These are phyloP conservation scores for Cutaneotrichosporon spelunceum DNA, from an alignment of 1,284 basidiomycete species.

Conservation along the genomic window DNA sequence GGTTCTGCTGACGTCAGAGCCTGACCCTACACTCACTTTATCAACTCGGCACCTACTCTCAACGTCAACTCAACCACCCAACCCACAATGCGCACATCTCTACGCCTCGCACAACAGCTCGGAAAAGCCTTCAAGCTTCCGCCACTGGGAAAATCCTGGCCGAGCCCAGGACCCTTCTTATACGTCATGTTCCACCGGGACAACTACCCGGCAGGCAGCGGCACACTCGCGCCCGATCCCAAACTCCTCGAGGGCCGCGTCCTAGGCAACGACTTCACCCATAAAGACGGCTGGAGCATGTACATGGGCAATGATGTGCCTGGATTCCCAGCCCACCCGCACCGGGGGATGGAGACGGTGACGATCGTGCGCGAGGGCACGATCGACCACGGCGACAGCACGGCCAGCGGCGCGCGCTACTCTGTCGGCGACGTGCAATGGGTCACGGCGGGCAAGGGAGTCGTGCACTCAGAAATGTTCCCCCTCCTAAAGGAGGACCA, in stretches of 20 bases:
- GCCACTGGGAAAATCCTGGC: constrained; percentile 6
- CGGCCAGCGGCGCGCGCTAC: constrained; percentile 20
- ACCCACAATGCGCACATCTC: constrained; percentile 1
- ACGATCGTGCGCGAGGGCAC: constrained; percentile 12
- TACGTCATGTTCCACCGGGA: constrained; percentile 20
- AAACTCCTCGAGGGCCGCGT: constrained; percentile 16
- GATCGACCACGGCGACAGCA: constrained; percentile 23
- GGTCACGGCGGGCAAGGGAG: constrained; percentile 23
- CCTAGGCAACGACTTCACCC: constrained; percentile 17
- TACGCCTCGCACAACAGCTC: background rate
- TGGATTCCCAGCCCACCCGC: constrained; percentile 24
- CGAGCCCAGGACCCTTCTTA: constrained; percentile 20
- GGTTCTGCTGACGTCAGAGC: background rate
- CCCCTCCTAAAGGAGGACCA: constrained; percentile 13
- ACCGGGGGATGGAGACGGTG: constrained; percentile 20
- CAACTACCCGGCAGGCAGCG: constrained; percentile 13
- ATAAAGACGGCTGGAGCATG: constrained; percentile 20
- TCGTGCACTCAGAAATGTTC: constrained; percentile 24
- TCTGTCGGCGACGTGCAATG: constrained; percentile 24
- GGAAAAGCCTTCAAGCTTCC: constrained; percentile 2
- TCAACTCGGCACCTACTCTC: background rate
- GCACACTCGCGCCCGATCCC: constrained; percentile 10
- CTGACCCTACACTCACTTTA: background rate
- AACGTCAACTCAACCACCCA: background rate
- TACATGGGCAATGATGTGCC: constrained; percentile 19